Conservation (phyloP, 345 rosid species). For the Citrus sp. region DNA sequence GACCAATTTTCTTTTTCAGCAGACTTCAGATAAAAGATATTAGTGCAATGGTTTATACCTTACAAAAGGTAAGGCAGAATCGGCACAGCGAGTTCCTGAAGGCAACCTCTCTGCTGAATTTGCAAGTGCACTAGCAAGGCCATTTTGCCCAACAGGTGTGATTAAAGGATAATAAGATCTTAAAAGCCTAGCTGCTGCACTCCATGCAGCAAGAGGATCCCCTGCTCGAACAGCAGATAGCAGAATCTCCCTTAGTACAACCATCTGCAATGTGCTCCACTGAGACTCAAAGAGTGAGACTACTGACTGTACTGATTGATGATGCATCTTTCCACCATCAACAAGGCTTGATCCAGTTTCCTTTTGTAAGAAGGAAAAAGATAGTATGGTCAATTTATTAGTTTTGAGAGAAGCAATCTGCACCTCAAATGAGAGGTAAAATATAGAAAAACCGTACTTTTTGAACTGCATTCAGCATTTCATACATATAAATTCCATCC, state of each 20-base stretch:
- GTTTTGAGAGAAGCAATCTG: background rate
- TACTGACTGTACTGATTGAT: conserved; percentile 74
- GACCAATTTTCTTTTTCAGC: background rate
- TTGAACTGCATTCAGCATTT: background rate
- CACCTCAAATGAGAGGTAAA: background rate
- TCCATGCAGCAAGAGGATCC: conserved; percentile 98
- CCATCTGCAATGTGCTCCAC: conserved; percentile 99
- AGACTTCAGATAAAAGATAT: background rate
- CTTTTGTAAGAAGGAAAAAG: conserved; percentile 30
- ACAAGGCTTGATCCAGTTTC: conserved; percentile 53
- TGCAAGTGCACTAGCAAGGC: conserved; percentile 86
- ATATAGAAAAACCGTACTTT: background rate
- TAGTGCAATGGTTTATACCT: conserved; percentile 44
- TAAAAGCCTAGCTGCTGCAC: conserved; percentile 94
- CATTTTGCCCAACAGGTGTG: conserved; percentile 97
- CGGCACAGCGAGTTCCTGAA: conserved; percentile 93
- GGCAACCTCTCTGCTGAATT: conserved; percentile 93
- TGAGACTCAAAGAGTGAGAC: conserved; percentile 92
- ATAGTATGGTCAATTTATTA: background rate
- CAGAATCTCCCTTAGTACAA: conserved; percentile 94
- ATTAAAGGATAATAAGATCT: conserved; percentile 95
- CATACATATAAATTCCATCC: background rate
- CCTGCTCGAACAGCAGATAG: conserved; percentile 97
- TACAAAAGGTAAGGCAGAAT: conserved; percentile 93
- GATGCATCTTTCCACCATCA: conserved; percentile 76